Evolutionary conservation across 345 rosid species (phyloP), one percentile per base, ranked within the genome.

Genomic region (Balakata baccata): DNA sequence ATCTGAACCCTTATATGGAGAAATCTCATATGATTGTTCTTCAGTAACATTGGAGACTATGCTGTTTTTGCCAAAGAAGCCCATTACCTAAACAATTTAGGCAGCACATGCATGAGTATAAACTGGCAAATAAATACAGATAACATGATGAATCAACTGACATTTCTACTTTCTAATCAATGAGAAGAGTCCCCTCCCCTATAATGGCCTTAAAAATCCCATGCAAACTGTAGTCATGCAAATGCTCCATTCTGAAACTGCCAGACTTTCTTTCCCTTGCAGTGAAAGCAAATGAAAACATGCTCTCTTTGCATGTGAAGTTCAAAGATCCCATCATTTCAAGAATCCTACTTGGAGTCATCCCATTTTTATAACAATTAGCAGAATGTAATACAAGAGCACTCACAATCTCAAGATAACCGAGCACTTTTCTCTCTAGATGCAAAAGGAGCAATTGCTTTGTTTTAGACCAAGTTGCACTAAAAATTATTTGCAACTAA

Each of bases 1-100:
- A 62, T 93, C 98, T 4, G 98, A 96, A 78, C 86, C 86, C 84
- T 90, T 86, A 79, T 91, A 95, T 49, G 98, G 99, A 64, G 98
- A 95, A 45, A 95, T 89, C 39, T 90, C 96, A 69, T 93, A 96
- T 1, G 99, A 91, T 47, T 71, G 79, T 74, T 93, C 99, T 69
- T 29, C 76, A 25, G 22, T 79, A 72, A 62, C 62, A 49, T 64
- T 9, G 37, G 75, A 61, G 47, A 16, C 25, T 1, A 70, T 6
- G 60, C 65, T 69, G 58, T 51, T 65, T 16, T 63, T 50, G 29
- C 13, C 52, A 45, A 71, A n/a, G 51, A 18, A 23, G 51, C 65
- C 47, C 59, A 41, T 58, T 49, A 68, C 89, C 97, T 92, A 69
- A 10, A 68, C 11, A 66, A 37, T 8, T 29, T 8, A 50, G 14